These are phyloP conservation scores for Pochonia chlamydosporia DNA, from an alignment of 2,329 filamentous ascomycete genomes.

Conservation along the genomic window DNA sequence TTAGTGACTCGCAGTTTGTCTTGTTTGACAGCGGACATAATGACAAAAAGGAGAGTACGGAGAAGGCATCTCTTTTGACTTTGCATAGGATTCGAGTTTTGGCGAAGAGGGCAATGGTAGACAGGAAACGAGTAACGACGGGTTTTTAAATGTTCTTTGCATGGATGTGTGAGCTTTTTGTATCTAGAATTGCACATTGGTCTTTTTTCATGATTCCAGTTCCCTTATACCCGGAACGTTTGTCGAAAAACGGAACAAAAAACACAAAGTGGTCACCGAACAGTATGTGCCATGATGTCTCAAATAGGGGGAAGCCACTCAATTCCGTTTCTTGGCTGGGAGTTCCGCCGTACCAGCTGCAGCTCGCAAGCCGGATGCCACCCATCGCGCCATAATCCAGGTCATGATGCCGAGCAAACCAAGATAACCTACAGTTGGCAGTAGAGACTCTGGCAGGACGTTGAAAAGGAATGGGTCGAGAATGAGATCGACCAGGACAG, in stretches of 20 bases:
- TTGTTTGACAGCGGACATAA: too few species aligned
- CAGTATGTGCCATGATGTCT: not conserved
- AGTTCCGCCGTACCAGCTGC: constrained; percentile 19
- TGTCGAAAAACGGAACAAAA: not conserved
- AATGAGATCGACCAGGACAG: constrained; percentile 73
- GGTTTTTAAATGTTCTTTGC: constrained; percentile 1
- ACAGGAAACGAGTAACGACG: constrained; percentile 8
- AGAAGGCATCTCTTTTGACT: not conserved
- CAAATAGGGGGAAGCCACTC: not conserved
- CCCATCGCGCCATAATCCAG: constrained; percentile 36
- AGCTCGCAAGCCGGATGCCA: constrained; percentile 19
- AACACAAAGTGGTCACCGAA: not conserved
- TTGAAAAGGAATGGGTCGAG: constrained; percentile 83
- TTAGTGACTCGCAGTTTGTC: not conserved
- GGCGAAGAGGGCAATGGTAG: constrained; percentile 2
- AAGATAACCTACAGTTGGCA: constrained; percentile 67
- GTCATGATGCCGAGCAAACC: constrained; percentile 48
- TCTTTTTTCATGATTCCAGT: not conserved
- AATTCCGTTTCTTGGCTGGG: constrained; percentile 33
- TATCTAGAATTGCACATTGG: constrained; percentile 5
- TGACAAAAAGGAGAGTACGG: not conserved
- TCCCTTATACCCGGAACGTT: not conserved
- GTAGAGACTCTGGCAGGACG: constrained; percentile 69
- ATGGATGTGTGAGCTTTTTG: constrained; percentile 4
- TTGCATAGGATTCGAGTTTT: not conserved